Base-by-base conservation (phyloP, 2,329 filamentous ascomycete species). In the Seiridium cupressi region DNA sequence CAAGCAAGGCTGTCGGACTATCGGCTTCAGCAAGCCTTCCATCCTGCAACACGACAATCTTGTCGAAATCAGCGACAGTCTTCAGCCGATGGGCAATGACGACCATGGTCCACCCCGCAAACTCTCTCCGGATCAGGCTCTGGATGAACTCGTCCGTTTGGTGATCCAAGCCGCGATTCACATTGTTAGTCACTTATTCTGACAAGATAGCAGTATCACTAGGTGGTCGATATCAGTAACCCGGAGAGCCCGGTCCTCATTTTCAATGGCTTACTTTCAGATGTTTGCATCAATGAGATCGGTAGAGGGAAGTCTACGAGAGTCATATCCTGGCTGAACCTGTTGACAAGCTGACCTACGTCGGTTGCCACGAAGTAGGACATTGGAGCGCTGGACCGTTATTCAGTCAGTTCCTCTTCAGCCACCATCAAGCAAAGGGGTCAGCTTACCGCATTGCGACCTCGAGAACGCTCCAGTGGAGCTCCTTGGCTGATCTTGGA, bases 271-370 rank as follows among this genome's bases (percentile, higher is more conserved):
- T 42, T 13, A 58, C 55, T 44, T 44, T 58, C 55, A 40, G 55
- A 49, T 26, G 26, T 10, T 35, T 40, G 40, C 46, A 58, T 49
- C 40, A 59, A 31, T n/a, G 57, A 26, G 26, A 59, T 34, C 4
- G 57, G 57, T 13, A 61, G 54, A 3, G 32, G 38, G 38, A 44
- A 31, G 44, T 56, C 51, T n/a, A 61, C 38, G 9, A 59, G 47
- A 6, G 57, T 59, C 57, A 59, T 59, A 40, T 59, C 57, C 35
- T 59, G 57, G 5, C 48, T 53, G 57, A 59, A 59, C 13, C 47
- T 9, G 31, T 59, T 59, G 18, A 54, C 49, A 13, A 59, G 26
- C 4, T 53, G 46, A 5, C 57, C 57, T 13, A 54, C 44, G 38
- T 59, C 57, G 6, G 57, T 59, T n/a, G 36, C n/a, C 13, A 54